phyloP scores from a whole-genome alignment of 768 basidiomycete genomes.

The Gymnopilus dilepis region DNA sequence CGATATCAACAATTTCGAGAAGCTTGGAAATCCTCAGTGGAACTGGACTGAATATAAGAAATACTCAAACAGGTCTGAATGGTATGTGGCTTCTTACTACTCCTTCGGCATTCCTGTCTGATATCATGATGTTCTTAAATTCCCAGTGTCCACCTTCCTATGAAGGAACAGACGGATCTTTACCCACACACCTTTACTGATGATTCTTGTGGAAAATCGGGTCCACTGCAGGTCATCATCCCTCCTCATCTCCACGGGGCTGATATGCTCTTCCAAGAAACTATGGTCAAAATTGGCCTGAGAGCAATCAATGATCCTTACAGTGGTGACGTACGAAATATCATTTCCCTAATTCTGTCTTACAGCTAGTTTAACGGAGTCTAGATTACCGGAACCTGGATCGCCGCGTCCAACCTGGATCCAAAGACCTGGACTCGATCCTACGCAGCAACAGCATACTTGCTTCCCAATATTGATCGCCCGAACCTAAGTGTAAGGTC shows the following conservation, averaged over 20 bases:
- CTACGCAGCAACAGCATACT: slow-evolving; percentile 65
- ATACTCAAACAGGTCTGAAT: slow-evolving; percentile 44
- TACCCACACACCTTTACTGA: slow-evolving; percentile 34
- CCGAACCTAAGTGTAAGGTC: slow-evolving; percentile 50
- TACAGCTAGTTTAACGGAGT: too few relatives aligned
- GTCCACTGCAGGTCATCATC: slow-evolving; percentile 35
- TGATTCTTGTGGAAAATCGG: slow-evolving; percentile 32
- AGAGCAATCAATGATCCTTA: slow-evolving; percentile 34
- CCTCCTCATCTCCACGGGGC: slow-evolving; percentile 31
- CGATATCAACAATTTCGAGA: slow-evolving; percentile 44
- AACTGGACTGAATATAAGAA: slow-evolving; percentile 52
- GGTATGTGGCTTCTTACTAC: slow-evolving; percentile 25
- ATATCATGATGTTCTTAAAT: not conserved
- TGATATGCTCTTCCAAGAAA: slow-evolving; percentile 32
- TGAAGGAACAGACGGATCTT: slow-evolving; percentile 29
- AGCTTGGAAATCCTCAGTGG: slow-evolving; percentile 60
- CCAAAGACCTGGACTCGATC: slow-evolving; percentile 65
- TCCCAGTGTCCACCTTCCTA: slow-evolving; percentile 34
- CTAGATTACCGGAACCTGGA: slow-evolving; percentile 32
- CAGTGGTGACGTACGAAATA: slow-evolving; percentile 31
- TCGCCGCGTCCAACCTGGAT: slow-evolving; percentile 22
- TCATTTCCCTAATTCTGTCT: not conserved
- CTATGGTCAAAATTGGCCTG: slow-evolving; percentile 33
- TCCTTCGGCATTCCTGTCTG: too few relatives aligned
- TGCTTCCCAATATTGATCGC: slow-evolving; percentile 62